Percentiles rank a stretch among this genome's conserved stretches.
Conservation (phyloP, 2,329 filamentous ascomycete genomes). For the Venturia pyrina region DNA sequence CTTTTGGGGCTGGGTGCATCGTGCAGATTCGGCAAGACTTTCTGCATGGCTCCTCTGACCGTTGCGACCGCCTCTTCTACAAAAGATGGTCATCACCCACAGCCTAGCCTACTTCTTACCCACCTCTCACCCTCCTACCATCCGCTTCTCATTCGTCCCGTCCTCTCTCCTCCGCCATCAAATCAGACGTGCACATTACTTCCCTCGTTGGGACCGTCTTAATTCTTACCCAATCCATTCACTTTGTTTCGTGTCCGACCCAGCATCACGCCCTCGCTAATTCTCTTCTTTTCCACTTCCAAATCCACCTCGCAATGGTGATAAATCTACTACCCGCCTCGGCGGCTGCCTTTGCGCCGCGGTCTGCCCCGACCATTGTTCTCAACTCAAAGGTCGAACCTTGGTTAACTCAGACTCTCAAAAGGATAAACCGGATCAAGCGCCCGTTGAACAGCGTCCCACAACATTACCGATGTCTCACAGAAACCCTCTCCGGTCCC, state of each 20-base stretch:
- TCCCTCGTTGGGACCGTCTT: constrained; percentile 22
- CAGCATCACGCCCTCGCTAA: constrained; percentile 10
- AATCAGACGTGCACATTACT: constrained; percentile 28
- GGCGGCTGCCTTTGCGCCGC: constrained; percentile 89
- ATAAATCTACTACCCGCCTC: constrained; percentile 89
- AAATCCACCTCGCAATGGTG: constrained; percentile 54
- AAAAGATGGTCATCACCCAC: constrained; percentile 8
- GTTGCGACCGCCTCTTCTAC: constrained; percentile 7
- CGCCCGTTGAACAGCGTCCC: constrained; percentile 92
- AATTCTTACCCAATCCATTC: constrained; percentile 10
- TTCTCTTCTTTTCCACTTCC: background rate
- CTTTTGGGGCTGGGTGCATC: constrained; percentile 7
- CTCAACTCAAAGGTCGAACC: constrained; percentile 85
- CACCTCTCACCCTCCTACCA: constrained; percentile 32
- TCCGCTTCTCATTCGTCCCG: constrained; percentile 31
- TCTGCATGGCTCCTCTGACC: background rate
- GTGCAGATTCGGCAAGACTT: constrained; percentile 4
- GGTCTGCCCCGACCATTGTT: constrained; percentile 90
- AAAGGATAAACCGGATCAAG: constrained; percentile 94
- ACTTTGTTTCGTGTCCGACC: background rate
- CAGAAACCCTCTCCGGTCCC: constrained; percentile 79
- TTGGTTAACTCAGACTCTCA: constrained; percentile 93
- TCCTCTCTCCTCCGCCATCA: constrained; percentile 26
- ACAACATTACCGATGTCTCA: constrained; percentile 91
- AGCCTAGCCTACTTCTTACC: constrained; percentile 22